phyloP scores from a whole-genome alignment of 2,329 filamentous ascomycete species.

The Arthrobotrys sinensis region DNA sequence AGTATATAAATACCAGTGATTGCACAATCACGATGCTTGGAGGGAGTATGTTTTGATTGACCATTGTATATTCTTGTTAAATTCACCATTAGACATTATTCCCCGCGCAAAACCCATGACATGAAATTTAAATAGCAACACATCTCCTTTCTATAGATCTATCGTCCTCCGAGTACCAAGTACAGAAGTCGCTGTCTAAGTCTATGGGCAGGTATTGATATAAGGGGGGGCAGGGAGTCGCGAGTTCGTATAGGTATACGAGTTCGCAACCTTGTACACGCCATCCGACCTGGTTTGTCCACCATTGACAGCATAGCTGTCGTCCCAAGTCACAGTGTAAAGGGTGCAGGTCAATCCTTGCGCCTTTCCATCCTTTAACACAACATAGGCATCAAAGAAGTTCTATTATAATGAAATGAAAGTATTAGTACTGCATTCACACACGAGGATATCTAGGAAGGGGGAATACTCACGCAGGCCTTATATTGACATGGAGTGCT shows the following conservation, averaged over 20 bases:
- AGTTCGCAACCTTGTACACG: slow-evolving; percentile 40
- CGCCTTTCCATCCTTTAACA: slow-evolving; percentile 48
- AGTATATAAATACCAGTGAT: not conserved
- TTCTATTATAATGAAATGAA: slow-evolving; percentile 36
- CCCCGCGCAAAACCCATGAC: not conserved
- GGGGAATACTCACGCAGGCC: slow-evolving; percentile 42
- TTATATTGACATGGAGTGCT: slow-evolving; percentile 44
- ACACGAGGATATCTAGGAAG: not conserved
- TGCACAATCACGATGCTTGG: slow-evolving; percentile 3
- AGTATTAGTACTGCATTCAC: slow-evolving; percentile 4
- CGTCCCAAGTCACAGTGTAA: slow-evolving; percentile 43
- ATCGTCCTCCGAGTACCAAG: not conserved
- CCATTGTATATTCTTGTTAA: not conserved
- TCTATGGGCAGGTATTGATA: slow-evolving; percentile 20
- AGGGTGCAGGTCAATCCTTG: slow-evolving; percentile 51
- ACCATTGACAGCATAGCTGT: slow-evolving; percentile 53
- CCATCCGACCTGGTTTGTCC: slow-evolving; percentile 40
- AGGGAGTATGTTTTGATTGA: not conserved
- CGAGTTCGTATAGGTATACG: slow-evolving; percentile 49
- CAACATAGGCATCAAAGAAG: slow-evolving; percentile 50
- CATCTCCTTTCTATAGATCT: not conserved
- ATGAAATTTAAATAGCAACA: slow-evolving; percentile 1
- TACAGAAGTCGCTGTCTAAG: not conserved
- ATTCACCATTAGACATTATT: slow-evolving; percentile 39
- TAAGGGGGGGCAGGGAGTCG: slow-evolving; percentile 28